Percentiles rank a stretch among this genome's conserved stretches.
Evolutionary conservation across 345 rosid species (phyloP).

Genomic region (Heritiera littoralis): DNA sequence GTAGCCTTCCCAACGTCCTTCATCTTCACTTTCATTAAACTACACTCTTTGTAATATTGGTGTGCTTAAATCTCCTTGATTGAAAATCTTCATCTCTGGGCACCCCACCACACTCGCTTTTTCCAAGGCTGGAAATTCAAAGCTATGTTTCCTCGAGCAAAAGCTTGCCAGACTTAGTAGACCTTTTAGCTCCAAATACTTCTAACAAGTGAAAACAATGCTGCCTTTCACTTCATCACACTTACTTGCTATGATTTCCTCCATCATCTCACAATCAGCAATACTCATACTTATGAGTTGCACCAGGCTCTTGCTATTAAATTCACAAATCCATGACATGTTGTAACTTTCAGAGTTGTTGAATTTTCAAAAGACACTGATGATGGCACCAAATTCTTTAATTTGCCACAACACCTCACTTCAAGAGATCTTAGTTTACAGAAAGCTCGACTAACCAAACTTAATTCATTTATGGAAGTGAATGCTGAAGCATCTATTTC

Average conservation of each 20-base stretch:
- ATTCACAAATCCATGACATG: constrained; percentile 12
- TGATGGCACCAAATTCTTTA: not conserved
- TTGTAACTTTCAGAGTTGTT: not conserved
- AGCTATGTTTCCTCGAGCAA: not conserved
- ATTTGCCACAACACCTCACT: too few relatives aligned
- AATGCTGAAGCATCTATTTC: too few relatives aligned
- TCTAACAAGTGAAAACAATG: not conserved
- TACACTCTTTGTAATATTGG: not conserved
- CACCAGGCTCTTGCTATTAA: constrained; percentile 18
- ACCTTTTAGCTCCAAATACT: not conserved
- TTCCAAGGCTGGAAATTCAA: not conserved
- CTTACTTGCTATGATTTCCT: not conserved
- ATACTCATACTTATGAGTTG: constrained; percentile 13
- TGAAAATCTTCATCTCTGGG: not conserved
- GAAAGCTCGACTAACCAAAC: too few relatives aligned
- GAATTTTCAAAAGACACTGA: constrained; percentile 11
- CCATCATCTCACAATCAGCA: constrained; percentile 12
- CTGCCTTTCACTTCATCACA: not conserved
- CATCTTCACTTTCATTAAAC: not conserved
- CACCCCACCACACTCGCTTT: not conserved
- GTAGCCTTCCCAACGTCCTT: not conserved
- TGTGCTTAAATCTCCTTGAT: not conserved
- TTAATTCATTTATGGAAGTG: too few relatives aligned
- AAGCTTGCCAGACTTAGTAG: not conserved
- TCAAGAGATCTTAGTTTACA: too few relatives aligned